A percentile compares a stretch with the other conserved stretches of the same genome.
Conservation (phyloP, 768 basidiomycete genomes). For the Exsudoporus frostii region DNA sequence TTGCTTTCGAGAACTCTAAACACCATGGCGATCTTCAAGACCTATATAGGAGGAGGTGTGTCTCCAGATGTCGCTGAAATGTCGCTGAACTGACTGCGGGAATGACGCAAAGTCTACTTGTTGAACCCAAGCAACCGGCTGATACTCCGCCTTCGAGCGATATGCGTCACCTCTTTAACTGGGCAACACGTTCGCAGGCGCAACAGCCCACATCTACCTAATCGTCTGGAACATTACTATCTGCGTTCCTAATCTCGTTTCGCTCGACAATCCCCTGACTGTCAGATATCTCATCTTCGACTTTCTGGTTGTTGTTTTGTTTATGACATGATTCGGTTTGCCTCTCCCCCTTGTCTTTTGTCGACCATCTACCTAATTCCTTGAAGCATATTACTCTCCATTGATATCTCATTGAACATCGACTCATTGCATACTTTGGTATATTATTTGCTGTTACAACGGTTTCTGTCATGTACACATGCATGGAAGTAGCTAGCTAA, state of each 20-base stretch:
- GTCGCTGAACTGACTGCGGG: not conserved
- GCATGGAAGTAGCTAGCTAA: slow-evolving; percentile 25
- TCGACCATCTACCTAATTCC: slow-evolving; percentile 28
- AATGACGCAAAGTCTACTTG: slow-evolving; percentile 54
- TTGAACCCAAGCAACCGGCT: slow-evolving; percentile 79
- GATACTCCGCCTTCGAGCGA: slow-evolving; percentile 64
- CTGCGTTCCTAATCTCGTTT: slow-evolving; percentile 5
- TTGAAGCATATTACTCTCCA: slow-evolving; percentile 16
- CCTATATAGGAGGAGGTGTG: slow-evolving; percentile 80
- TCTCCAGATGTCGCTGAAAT: not conserved
- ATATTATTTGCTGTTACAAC: slow-evolving; percentile 30
- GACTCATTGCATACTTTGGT: slow-evolving; percentile 26
- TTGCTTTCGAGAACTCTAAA: slow-evolving; percentile 71
- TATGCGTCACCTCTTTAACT: slow-evolving; percentile 75
- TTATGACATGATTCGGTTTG: slow-evolving; percentile 30
- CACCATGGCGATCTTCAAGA: slow-evolving; percentile 82
- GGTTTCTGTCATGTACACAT: slow-evolving; percentile 28
- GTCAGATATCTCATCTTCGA: slow-evolving; percentile 18
- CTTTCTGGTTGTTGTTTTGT: slow-evolving; percentile 22
- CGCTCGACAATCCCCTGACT: not conserved
- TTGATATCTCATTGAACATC: slow-evolving; percentile 27
- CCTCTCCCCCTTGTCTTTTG: slow-evolving; percentile 12
- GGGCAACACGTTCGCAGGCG: slow-evolving; percentile 63
- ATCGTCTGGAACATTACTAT: slow-evolving; percentile 19
- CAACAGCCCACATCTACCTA: slow-evolving; percentile 38